Evolutionary conservation across 805 yeast genomes (phyloP), one percentile per base, ranked within the genome.

Genomic region (Wickerhamomyces mucosus): DNA sequence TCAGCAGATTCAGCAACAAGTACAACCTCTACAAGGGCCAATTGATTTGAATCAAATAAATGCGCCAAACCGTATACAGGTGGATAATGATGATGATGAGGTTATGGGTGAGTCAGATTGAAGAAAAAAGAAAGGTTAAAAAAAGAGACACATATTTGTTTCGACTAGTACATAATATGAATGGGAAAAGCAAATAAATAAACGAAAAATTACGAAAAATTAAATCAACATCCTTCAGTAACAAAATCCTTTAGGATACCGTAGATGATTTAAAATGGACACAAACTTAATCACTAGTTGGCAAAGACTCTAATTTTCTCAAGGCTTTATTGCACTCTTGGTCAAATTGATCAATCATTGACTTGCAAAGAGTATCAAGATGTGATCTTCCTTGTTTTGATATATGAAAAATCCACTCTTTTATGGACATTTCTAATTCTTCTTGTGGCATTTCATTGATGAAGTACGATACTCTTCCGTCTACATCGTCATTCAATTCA

Each of bases 361-460:
- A 55, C 5, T 63, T 59, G 21, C 75, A 61, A 18, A 67, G 65
- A 18, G 60, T 59, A 21, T 60, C 50, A 6, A 78, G 59, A 28
- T 72, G 59, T 18, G 52, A 52, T 26, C 65, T 65, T 15, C 80
- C 76, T 39, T 68, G 70, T 10, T 56, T 53, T 0, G 84, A 80
- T 43, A 69, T 67, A 40, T 65, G 60, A 19, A 48, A 46, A 15
- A 81, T 55, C 94, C 94, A 85, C 37, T 79, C 71, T 29, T 65
- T 63, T n/a, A 84, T 68, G 0, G 80, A 71, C 78, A 78, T 73
- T 10, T 69, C 62, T 42, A 81, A 60, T 46, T 81, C 86, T 17
- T 69, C 69, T 19, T 68, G 73, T 0, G 89, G 88, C 72, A 81
- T 74, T 26, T 72, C 73, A 1, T 75, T 64, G 6, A 79, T 72